Evolutionary conservation across 2,329 filamentous ascomycete species (phyloP).

Genomic region (Aspergillus thermomutatus): DNA sequence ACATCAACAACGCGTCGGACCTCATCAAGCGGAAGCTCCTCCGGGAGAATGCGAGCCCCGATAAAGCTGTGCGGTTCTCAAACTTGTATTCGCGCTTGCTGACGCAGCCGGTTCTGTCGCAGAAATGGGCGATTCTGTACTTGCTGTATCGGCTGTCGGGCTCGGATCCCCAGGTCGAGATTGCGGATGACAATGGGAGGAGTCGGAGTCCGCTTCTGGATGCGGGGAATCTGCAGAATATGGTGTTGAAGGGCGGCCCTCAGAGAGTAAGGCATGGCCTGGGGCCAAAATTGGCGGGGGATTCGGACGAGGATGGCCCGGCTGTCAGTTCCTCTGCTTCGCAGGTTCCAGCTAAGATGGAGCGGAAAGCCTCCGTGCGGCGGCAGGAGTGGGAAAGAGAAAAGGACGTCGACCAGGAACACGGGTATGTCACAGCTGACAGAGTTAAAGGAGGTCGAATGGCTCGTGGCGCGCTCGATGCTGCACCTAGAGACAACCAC

Average conservation of each 20-base stretch:
- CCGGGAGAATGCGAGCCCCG: slow-evolving; percentile 68
- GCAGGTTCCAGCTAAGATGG: slow-evolving; percentile 27
- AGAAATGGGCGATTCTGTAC: slow-evolving; percentile 97
- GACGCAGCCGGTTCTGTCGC: slow-evolving; percentile 84
- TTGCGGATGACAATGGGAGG: slow-evolving; percentile 22
- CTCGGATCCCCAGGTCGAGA: slow-evolving; percentile 38
- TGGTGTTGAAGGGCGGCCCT: slow-evolving; percentile 26
- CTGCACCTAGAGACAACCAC: slow-evolving; percentile 15
- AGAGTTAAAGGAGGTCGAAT: slow-evolving; percentile 13
- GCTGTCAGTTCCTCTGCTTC: slow-evolving; percentile 42
- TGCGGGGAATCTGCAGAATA: slow-evolving; percentile 36
- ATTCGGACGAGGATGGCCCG: slow-evolving; percentile 35
- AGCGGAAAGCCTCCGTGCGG: slow-evolving; percentile 25
- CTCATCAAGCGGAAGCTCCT: slow-evolving; percentile 86
- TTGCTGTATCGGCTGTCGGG: slow-evolving; percentile 82
- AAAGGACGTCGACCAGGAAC: slow-evolving; percentile 15
- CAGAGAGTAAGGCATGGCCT: slow-evolving; percentile 18
- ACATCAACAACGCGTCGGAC: slow-evolving; percentile 86
- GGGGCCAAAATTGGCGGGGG: slow-evolving; percentile 20
- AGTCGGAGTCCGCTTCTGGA: slow-evolving; percentile 40
- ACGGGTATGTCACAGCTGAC: slow-evolving; percentile 9
- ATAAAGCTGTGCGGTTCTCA: slow-evolving; percentile 77
- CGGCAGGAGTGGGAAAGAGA: slow-evolving; percentile 20
- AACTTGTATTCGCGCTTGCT: slow-evolving; percentile 82
- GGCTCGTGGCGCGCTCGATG: slow-evolving; percentile 17